These are phyloP conservation scores for Apiospora arundinis DNA, from an alignment of 2,329 filamentous ascomycete species.

Conservation along the genomic window DNA sequence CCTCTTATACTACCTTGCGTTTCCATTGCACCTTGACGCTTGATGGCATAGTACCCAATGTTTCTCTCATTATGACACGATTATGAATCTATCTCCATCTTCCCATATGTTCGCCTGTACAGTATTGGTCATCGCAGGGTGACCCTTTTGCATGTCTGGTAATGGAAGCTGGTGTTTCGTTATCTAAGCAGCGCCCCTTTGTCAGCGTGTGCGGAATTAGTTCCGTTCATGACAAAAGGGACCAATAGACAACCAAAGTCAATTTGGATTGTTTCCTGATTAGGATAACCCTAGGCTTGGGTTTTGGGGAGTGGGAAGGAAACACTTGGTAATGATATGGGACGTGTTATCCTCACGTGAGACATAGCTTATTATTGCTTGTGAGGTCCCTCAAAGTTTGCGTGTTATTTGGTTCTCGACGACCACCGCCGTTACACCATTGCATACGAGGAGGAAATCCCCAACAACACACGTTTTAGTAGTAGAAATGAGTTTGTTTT, in stretches of 20 bases:
- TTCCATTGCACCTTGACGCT: too few species aligned
- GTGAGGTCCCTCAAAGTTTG: background rate
- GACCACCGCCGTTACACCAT: too few species aligned
- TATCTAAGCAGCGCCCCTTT: background rate
- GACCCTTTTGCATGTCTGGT: background rate
- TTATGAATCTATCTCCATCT: background rate
- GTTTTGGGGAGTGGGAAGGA: background rate
- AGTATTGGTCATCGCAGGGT: background rate
- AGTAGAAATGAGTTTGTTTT: background rate
- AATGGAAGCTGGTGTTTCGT: background rate
- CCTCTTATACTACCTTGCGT: too few species aligned
- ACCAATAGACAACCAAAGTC: background rate
- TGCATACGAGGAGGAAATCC: background rate
- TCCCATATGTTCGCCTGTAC: too few species aligned
- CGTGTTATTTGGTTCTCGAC: background rate
- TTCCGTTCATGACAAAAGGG: background rate
- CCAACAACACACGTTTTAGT: background rate
- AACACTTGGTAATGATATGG: too few species aligned
- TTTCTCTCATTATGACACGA: background rate
- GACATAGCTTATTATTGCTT: background rate
- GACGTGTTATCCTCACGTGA: background rate
- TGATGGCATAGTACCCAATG: too few species aligned
- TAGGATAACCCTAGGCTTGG: too few species aligned
- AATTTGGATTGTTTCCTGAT: background rate
- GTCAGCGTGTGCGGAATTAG: background rate